Evolutionary conservation across 2,329 filamentous ascomycete genomes (phyloP).

Genomic region (Apiospora phragmitis): DNA sequence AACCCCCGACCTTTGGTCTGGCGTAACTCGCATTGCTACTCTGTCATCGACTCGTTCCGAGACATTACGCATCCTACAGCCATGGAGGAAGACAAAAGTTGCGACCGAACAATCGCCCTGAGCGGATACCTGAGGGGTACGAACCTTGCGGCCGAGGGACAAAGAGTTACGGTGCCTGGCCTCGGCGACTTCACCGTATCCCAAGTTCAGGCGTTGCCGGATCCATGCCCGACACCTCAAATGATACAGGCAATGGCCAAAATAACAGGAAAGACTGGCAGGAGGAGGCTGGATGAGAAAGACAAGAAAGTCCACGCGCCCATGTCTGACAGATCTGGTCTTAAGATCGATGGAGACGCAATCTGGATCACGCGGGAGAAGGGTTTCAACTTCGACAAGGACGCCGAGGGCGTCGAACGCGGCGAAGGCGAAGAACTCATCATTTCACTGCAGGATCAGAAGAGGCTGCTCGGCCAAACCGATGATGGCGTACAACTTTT

Average conservation of each 20-base stretch:
- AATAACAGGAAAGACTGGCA: constrained; percentile 75
- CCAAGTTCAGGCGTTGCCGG: constrained; percentile 82
- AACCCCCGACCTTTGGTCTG: constrained; percentile 94
- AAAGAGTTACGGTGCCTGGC: constrained; percentile 88
- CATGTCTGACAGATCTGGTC: constrained; percentile 95
- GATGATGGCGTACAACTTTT: constrained; percentile 86
- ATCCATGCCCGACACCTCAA: constrained; percentile 91
- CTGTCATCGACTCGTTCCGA: constrained; percentile 88
- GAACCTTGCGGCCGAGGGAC: constrained; percentile 84
- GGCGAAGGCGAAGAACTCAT: constrained; percentile 97
- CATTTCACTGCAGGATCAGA: constrained; percentile 81
- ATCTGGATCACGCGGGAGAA: constrained; percentile 81
- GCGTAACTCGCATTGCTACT: constrained; percentile 95
- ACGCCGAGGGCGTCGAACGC: constrained; percentile 68
- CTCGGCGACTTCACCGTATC: constrained; percentile 85
- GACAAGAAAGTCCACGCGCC: constrained; percentile 95
- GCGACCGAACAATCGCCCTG: constrained; percentile 85
- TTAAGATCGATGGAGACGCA: constrained; percentile 95
- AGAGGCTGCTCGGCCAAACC: constrained; percentile 78
- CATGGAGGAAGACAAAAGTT: constrained; percentile 85
- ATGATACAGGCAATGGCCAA: constrained; percentile 89
- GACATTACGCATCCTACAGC: constrained; percentile 93
- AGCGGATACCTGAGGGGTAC: constrained; percentile 94
- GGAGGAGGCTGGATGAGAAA: constrained; percentile 87
- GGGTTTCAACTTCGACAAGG: constrained; percentile 73